Base-by-base conservation (phyloP, 2,329 filamentous ascomycete genomes). In the Diaporthe citriasiana region DNA sequence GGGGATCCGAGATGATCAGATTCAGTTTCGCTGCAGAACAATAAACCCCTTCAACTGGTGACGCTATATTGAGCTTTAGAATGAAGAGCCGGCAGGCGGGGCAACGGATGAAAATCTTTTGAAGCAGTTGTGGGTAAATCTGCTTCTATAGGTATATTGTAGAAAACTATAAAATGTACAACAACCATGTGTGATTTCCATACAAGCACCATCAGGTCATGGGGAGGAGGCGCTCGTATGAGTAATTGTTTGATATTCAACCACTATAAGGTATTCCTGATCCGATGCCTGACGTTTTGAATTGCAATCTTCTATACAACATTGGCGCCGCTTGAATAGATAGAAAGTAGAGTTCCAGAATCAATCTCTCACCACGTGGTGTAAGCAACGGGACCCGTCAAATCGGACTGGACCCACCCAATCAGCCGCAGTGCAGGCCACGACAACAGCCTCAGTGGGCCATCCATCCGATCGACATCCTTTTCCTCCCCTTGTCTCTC, bases 381-480 rank as follows among this genome's bases (percentile, higher is more conserved):
- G n/a, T 27, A 45, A 0, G 40, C 38, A 60, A 19, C 13, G 15
- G 17, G 60, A 5, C 59, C 57, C 15, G n/a, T 42, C 40, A 19
- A 2, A 27, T 47, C 40, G 40, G 40, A 60, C 57, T 40, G 59
- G 59, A 47, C 59, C 59, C 59, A 65, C 42, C 12, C 40, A 35
- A 27, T 6, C 12, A 17, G 25, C 27, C 27, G 40, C 27, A 47
- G n/a, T 65, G 40, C 27, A 40, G 19, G 19, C n/a, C 19, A 12
- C 59, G 22, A 35, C 6, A 25, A 33, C 25, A 45, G 40, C 40
- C 40, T 30, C 42, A 12, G 42, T 66, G 27, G 19, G 22, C 35
- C 35, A 38, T 35, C 57, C 38, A 25, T 25, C 38, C 25, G 27
- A 47, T 65, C 40, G 59, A 33, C 40, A 47, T 47, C 13, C 25